Conservation (phyloP, 352 stramenopile genomes). For the Phytopythium chamaehyphon region DNA sequence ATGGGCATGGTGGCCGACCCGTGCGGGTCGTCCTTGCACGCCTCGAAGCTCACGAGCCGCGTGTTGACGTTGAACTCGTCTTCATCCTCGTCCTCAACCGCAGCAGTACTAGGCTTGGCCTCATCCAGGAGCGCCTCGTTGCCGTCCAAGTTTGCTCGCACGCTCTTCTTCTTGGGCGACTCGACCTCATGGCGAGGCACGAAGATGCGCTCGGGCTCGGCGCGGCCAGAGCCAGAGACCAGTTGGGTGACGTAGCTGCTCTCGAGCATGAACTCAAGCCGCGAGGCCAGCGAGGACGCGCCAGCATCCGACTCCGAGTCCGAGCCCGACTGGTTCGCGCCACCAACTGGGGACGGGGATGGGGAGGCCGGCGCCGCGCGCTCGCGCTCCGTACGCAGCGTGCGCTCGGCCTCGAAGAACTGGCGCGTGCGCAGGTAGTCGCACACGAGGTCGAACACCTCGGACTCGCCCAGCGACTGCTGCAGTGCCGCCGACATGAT, state of each 20-base stretch:
- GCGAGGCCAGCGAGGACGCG: slow-evolving; percentile 41
- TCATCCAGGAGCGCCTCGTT: slow-evolving; percentile 57
- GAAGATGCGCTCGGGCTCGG: slow-evolving; percentile 74
- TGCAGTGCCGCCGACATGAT: slow-evolving; percentile 44
- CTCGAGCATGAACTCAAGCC: slow-evolving; percentile 77
- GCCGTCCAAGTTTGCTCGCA: slow-evolving; percentile 67
- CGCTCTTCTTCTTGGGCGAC: slow-evolving; percentile 28
- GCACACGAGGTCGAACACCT: slow-evolving; percentile 87
- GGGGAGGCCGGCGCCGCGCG: slow-evolving; percentile 21
- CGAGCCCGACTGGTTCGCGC: slow-evolving; percentile 28
- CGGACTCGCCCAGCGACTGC: slow-evolving; percentile 75
- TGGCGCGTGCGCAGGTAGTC: slow-evolving; percentile 85
- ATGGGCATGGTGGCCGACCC: slow-evolving; percentile 90
- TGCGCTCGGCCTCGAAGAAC: slow-evolving; percentile 81
- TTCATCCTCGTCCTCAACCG: slow-evolving; percentile 14
- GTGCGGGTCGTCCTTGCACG: slow-evolving; percentile 87
- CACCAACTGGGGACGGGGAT: slow-evolving; percentile 18
- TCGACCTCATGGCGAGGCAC: slow-evolving; percentile 66
- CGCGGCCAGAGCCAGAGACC: slow-evolving; percentile 57
- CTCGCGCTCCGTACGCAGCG: slow-evolving; percentile 66
- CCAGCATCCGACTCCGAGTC: slow-evolving; percentile 9
- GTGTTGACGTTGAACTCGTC: slow-evolving; percentile 70
- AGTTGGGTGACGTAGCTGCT: slow-evolving; percentile 83
- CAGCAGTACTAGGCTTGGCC: slow-evolving; percentile 23
- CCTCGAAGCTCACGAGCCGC: slow-evolving; percentile 72